Evolutionary conservation across 2,329 filamentous ascomycete species (phyloP), one percentile per base, ranked within the genome.

Genomic region (Aciculosporium take): DNA sequence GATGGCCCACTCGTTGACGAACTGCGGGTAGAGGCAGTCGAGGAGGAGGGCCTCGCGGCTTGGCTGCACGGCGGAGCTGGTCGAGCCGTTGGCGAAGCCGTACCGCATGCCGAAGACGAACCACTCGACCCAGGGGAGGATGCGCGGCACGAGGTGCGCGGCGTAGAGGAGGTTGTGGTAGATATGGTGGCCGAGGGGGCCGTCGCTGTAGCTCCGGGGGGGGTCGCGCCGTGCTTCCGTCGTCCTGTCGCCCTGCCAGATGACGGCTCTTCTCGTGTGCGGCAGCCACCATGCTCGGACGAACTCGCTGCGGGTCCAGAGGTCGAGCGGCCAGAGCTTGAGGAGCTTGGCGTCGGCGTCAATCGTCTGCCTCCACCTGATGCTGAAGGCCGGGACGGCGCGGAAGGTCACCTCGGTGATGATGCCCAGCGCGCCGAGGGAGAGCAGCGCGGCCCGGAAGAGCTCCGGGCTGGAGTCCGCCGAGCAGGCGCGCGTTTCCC

Each of bases 1-100:
- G 6, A 98, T 72, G 0, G 89, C 89, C 91, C 91, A 98, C 59
- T 98, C 91, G 59, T 98, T 95, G 49, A 98, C 91, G 53, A 86
- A 94, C 57, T 98, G 91, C n/a, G 84, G 89, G 67, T 95, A 98
- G 5, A 96, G 74, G 55, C 91, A 98, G 66, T 98, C 91, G 84
- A 98, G 89, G 40, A 95, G 70, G 35, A 96, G 73, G 10, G 87
- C 89, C 48, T 81, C 68, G 45, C 82, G 77, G 48, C 82, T 83
- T 18, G 81, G 78, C 60, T 95, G 83, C 15, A 95, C 75, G 5
- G 82, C 89, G n/a, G 72, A 69, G 31, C 77, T 81, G 40, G 71
- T 70, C 3, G 70, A 72, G 38, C 77, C 78, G 46, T 84, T 74
- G 27, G 68, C 68, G 69, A 95, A 95, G 39, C 89, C 89, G 58